Evolutionary conservation across 768 basidiomycete genomes (phyloP), one percentile per base, ranked within the genome.

Genomic region (Suillus spraguei): DNA sequence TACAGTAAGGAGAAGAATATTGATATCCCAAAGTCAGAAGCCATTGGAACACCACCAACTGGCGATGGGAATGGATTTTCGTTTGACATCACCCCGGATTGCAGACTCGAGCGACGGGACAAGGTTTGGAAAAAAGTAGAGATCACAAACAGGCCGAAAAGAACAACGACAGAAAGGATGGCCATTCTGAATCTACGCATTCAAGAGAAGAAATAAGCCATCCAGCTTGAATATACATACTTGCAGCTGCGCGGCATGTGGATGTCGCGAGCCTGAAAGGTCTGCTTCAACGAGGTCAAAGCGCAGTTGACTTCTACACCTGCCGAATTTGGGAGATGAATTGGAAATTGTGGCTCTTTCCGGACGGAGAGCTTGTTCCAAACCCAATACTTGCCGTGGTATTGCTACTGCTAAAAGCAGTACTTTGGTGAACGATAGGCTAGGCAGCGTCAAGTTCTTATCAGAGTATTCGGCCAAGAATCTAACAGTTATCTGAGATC

Each of bases 1-100:
- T 82, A 82, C 17, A 81, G 68, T 5, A 74, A 66, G 13, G 77
- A 74, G 66, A 82, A 82, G 6, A 82, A 14, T 24, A 82, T 72
- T 1, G 81, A 81, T 54, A 81, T 79, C 9, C 69, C 79, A 63
- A 81, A 78, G 65, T 84, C 82, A 7, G 64, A 64, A 16, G 72
- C 66, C n/a, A 78, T 66, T n/a, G 75, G 65, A 20, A 76, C 74
- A 5, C 82, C 82, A 10, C 82, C 82, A 41, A 82, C 72, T 13
- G 79, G 81, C 1, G 79, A 74, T n/a, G 82, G 82, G 63, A 82
- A 80, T 76, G 61, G 36, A 55, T 59, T 6, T 4, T 4, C 59
- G 36, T 47, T 63, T 32, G 65, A 39, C 66, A 65, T 67, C 22
- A 35, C 32, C 50, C 28, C 28, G 4, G 28, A 39, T 22, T 61